These are phyloP conservation scores for Aspergillus ochraceoroseus DNA, from an alignment of 2,329 filamentous ascomycete species.

Conservation along the genomic window DNA sequence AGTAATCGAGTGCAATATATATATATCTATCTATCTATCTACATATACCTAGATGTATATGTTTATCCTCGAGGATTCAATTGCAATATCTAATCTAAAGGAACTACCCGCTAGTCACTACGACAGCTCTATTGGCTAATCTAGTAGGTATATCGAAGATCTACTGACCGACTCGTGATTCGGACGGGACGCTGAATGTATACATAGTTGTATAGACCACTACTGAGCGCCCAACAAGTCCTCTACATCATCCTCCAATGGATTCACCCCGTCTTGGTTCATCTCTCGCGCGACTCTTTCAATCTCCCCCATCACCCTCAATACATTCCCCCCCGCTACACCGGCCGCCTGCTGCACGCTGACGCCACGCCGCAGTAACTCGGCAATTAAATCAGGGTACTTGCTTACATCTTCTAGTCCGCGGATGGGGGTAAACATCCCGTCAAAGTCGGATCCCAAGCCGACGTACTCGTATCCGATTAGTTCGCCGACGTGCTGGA, in stretches of 20 bases:
- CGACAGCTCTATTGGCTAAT: too few species aligned
- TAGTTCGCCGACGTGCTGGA: conserved; percentile 72
- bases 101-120: too few species aligned
- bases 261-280: conserved; percentile 52
- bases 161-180: too few species aligned
- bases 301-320: conserved; percentile 78
- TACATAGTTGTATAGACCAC: too few species aligned
- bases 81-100: too few species aligned
- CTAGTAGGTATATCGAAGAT: too few species aligned
- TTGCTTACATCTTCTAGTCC: conserved; percentile 82
- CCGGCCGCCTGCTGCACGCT: conserved; percentile 68
- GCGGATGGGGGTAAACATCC: conserved; percentile 53
- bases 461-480: conserved; percentile 88
- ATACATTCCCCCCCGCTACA: conserved; percentile 71
- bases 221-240: too few species aligned
- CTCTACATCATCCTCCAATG: conserved; percentile 42
- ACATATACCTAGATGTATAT: too few species aligned
- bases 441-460: conserved; percentile 86
- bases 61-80: too few species aligned
- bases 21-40: too few species aligned
- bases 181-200: too few species aligned
- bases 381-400: conserved; percentile 71
- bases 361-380: conserved; percentile 67
- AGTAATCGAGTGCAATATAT: too few species aligned
- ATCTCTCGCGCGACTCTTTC: conserved; percentile 65